These are phyloP conservation scores for Ailanthus altissimus DNA, from an alignment of 345 rosid species.

Conservation along the genomic window DNA sequence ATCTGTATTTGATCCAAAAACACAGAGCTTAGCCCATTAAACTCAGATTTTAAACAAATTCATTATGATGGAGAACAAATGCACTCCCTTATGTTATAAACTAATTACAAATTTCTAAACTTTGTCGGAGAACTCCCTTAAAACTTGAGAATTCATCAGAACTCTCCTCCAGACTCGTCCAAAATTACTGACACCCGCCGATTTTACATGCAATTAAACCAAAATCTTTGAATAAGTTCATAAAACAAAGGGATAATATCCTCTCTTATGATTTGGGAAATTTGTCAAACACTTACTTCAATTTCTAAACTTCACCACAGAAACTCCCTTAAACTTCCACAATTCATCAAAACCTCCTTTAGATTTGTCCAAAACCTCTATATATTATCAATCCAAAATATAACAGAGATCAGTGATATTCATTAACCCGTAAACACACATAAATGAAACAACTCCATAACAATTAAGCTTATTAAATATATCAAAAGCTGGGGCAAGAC, in stretches of 20 bases:
- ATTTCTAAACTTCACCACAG: background rate
- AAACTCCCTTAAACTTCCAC: background rate
- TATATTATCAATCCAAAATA: background rate
- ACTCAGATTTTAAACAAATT: too few species aligned
- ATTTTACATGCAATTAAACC: too few species aligned
- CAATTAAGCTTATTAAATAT: background rate
- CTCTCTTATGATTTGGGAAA: too few species aligned
- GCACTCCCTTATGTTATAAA: too few species aligned
- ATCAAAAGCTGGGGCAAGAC: background rate
- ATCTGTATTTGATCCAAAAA: too few species aligned
- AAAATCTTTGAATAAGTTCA: background rate
- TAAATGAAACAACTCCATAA: background rate
- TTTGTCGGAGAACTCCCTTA: too few species aligned
- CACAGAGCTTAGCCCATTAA: too few species aligned
- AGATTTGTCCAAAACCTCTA: background rate
- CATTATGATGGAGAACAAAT: too few species aligned
- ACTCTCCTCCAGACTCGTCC: too few species aligned
- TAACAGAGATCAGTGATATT: background rate
- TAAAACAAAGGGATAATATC: background rate
- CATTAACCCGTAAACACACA: background rate
- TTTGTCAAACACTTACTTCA: background rate
- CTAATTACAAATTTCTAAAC: too few species aligned
- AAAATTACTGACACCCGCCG: too few species aligned
- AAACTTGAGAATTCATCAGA: too few species aligned
- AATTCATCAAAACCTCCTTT: background rate